Percentiles rank a stretch among this genome's conserved stretches.
These are phyloP conservation scores for Rhodamnia argentea DNA, from an alignment of 345 rosid species.

Conservation along the genomic window DNA sequence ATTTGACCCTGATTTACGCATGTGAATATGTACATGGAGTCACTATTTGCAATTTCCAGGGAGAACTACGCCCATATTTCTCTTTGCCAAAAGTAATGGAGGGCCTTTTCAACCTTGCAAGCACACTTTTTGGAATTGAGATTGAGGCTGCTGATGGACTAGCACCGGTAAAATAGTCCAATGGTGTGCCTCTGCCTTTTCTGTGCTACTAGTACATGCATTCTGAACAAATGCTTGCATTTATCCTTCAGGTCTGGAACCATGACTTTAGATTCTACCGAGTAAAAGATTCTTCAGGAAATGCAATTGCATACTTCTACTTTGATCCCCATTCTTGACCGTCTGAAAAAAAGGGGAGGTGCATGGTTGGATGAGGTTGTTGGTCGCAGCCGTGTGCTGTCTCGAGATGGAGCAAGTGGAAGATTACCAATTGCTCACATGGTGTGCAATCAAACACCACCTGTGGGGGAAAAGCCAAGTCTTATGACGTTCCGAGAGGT, in stretches of 20 bases:
- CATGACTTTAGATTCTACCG: constrained; percentile 65
- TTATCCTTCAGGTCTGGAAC: constrained; percentile 68
- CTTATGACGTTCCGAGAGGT: constrained; percentile 96
- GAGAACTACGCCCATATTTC: constrained; percentile 78
- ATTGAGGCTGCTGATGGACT: constrained; percentile 75
- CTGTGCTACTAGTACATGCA: not conserved
- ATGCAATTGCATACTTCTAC: constrained; percentile 76
- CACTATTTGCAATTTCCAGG: constrained; percentile 23
- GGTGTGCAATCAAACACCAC: constrained; percentile 95
- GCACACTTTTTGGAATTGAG: constrained; percentile 58
- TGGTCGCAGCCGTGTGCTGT: constrained; percentile 56
- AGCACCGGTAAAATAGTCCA: constrained; percentile 51
- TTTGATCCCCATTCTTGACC: constrained; percentile 97
- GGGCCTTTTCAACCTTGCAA: constrained; percentile 69
- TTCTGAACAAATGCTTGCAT: not conserved
- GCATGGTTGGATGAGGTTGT: constrained; percentile 94
- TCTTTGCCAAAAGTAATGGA: constrained; percentile 79
- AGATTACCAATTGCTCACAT: constrained; percentile 85
- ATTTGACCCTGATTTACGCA: not conserved
- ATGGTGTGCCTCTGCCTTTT: not conserved
- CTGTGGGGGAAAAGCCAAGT: constrained; percentile 82
- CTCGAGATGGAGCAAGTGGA: constrained; percentile 26
- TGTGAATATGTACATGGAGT: not conserved
- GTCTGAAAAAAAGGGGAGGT: constrained; percentile 67
- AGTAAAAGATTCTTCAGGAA: constrained; percentile 72